Evolutionary conservation across 805 yeast genomes (phyloP), one percentile per base, ranked within the genome.

Genomic region (Candida silvicultrix): DNA sequence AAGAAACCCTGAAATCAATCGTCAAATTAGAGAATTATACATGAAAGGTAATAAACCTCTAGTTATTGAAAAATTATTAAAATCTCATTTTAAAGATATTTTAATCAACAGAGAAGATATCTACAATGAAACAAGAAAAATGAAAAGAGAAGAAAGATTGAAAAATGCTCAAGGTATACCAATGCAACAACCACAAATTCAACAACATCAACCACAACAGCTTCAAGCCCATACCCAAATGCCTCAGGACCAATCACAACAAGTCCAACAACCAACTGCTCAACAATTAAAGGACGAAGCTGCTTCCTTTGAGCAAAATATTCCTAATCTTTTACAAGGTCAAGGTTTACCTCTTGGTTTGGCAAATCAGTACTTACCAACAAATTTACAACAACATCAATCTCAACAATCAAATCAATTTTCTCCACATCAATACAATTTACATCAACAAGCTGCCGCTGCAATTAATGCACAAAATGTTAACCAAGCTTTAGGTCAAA

Each of bases 71-170:
- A 59, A 51, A 41, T 22, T 55, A 9, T 40, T 59, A 38, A 59
- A 59, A 44, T 49, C 50, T 12, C 55, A 44, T 37, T 59, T 58
- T 45, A 53, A 55, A 47, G 56, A 49, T 32, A 59, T 59, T 19
- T 32, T 56, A 39, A 59, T 59, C 50, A 59, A 59, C 43, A 56
- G 64, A 46, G 64, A 59, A 44, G 64, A 59, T 32, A 59, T 59
- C 37, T 59, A 59, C 43, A 59, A 59, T 45, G 64, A 59, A 49
- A 59, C 64, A 1, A 57, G 64, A 58, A 59, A 59, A 53, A 59
- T 59, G 64, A 59, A 59, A 41, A 53, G 64, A 41, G 64, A 59
- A 43, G 64, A 59, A 41, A 58, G 54, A 44, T 38, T 47, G 29
- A 59, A 54, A 34, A 28, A 9, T 25, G 18, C 29, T 19, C 43